These are phyloP conservation scores for Gelatoporia subvermispora DNA, from an alignment of 768 basidiomycete species.

Conservation along the genomic window DNA sequence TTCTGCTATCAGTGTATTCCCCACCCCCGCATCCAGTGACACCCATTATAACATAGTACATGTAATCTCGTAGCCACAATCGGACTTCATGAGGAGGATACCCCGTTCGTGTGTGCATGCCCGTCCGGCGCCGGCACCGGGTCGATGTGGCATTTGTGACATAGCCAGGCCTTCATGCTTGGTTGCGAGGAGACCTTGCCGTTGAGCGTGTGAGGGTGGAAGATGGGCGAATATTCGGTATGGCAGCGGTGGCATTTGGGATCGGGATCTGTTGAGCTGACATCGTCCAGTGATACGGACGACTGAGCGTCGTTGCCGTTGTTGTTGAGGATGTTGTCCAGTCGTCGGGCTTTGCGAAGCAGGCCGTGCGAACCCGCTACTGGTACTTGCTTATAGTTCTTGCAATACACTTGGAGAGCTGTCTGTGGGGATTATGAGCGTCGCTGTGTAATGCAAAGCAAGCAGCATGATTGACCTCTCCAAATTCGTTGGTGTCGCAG, in stretches of 20 bases:
- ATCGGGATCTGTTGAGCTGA: slow-evolving; percentile 17
- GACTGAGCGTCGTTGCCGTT: slow-evolving; percentile 12
- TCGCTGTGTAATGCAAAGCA: neutral
- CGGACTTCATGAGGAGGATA: slow-evolving; percentile 13
- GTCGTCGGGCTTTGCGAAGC: slow-evolving; percentile 81
- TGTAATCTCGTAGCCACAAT: slow-evolving; percentile 32
- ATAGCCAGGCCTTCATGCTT: slow-evolving; percentile 26
- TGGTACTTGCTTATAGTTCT: slow-evolving; percentile 76
- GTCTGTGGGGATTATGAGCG: slow-evolving; percentile 46
- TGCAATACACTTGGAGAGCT: slow-evolving; percentile 83
- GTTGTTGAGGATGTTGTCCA: slow-evolving; percentile 65
- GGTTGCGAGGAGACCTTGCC: slow-evolving; percentile 19
- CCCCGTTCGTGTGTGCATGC: slow-evolving; percentile 18
- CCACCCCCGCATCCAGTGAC: slow-evolving; percentile 10
- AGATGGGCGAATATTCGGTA: slow-evolving; percentile 72
- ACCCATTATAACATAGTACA: slow-evolving; percentile 28
- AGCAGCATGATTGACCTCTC: slow-evolving; percentile 48
- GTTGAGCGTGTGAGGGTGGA: slow-evolving; percentile 42
- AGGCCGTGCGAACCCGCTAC: slow-evolving; percentile 74
- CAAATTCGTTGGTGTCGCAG: slow-evolving; percentile 79
- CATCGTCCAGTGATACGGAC: slow-evolving; percentile 4
- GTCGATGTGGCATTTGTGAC: slow-evolving; percentile 42
- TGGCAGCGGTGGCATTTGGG: slow-evolving; percentile 54
- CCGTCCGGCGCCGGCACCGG: slow-evolving; percentile 6
- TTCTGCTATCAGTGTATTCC: slow-evolving; percentile 19